Conservation (phyloP, 1,139 yeast genomes). For the Protomyces inouyei region DNA sequence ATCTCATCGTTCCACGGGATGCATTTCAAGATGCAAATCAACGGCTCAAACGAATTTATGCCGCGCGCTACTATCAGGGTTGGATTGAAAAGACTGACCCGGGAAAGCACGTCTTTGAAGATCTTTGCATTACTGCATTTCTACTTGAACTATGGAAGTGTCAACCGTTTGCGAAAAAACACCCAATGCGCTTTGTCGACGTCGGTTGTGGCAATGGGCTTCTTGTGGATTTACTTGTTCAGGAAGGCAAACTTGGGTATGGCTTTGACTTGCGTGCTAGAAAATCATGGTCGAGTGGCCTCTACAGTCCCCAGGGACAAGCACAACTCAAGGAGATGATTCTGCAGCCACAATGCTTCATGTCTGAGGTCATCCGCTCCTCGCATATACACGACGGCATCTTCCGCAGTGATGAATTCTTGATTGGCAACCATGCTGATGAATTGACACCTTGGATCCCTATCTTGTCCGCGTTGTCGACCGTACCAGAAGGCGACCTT, state of each 20-base stretch:
- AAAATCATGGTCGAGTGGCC: conserved; percentile 64
- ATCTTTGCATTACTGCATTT: conserved; percentile 91
- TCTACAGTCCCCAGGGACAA: conserved; percentile 61
- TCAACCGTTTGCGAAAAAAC: conserved; percentile 44
- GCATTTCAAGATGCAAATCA: conserved; percentile 80
- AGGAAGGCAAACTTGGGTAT: conserved; percentile 75
- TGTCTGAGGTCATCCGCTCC: not conserved
- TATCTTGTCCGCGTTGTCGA: conserved; percentile 42
- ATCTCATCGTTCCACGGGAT: conserved; percentile 74
- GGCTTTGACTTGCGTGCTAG: conserved; percentile 90
- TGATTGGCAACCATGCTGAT: conserved; percentile 93
- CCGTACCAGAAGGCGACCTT: not conserved
- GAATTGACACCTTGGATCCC: conserved; percentile 97
- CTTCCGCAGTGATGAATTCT: conserved; percentile 64
- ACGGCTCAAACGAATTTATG: conserved; percentile 73
- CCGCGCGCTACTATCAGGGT: conserved; percentile 64
- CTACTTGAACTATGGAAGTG: conserved; percentile 79
- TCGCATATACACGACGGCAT: conserved; percentile 46
- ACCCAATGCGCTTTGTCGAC: conserved; percentile 68
- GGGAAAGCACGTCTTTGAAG: conserved; percentile 92
- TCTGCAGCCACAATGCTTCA: conserved; percentile 59
- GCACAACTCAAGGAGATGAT: conserved; percentile 63
- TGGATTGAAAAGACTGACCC: conserved; percentile 97
- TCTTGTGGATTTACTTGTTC: conserved; percentile 63
- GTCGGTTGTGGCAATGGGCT: conserved; percentile 95